These are phyloP conservation scores for Colletotrichum sp. DNA, from an alignment of 2,329 filamentous ascomycete species.

Conservation along the genomic window DNA sequence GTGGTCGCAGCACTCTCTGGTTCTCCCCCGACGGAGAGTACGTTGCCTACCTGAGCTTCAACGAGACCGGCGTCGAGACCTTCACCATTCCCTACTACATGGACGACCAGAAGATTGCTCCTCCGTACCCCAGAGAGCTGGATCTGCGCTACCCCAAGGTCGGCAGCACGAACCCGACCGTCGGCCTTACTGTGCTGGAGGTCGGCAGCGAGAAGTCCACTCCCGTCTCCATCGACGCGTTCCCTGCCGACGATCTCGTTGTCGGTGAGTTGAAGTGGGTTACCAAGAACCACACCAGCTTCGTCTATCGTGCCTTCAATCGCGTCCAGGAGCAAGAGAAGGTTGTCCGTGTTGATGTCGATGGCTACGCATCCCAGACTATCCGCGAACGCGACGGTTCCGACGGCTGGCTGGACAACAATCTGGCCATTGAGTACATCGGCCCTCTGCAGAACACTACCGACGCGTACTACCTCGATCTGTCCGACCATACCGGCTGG, in stretches of 20 bases:
- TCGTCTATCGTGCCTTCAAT: constrained; percentile 71
- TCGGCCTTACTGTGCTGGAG: constrained; percentile 62
- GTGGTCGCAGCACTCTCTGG: constrained; percentile 85
- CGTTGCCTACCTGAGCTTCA: constrained; percentile 89
- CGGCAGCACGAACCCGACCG: constrained; percentile 69
- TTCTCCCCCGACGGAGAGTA: constrained; percentile 92
- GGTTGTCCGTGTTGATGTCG: constrained; percentile 62
- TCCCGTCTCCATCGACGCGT: constrained; percentile 58
- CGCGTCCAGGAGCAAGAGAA: constrained; percentile 70
- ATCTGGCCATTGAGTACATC: constrained; percentile 59
- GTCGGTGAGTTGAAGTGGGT: constrained; percentile 73
- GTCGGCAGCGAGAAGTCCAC: constrained; percentile 49
- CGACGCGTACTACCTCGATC: constrained; percentile 64
- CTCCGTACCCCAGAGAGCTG: constrained; percentile 65
- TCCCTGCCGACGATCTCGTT: constrained; percentile 63
- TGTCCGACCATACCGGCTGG: constrained; percentile 70
- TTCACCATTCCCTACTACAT: constrained; percentile 72
- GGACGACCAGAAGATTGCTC: constrained; percentile 59
- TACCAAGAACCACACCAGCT: constrained; percentile 61
- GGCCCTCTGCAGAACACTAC: constrained; percentile 43
- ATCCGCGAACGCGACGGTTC: constrained; percentile 62
- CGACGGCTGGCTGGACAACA: constrained; percentile 68
- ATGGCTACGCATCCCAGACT: constrained; percentile 46
- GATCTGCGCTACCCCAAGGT: constrained; percentile 73
- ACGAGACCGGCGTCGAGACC: constrained; percentile 73